phyloP scores from a whole-genome alignment of 164 flowering plant species.

The Piper longum region DNA sequence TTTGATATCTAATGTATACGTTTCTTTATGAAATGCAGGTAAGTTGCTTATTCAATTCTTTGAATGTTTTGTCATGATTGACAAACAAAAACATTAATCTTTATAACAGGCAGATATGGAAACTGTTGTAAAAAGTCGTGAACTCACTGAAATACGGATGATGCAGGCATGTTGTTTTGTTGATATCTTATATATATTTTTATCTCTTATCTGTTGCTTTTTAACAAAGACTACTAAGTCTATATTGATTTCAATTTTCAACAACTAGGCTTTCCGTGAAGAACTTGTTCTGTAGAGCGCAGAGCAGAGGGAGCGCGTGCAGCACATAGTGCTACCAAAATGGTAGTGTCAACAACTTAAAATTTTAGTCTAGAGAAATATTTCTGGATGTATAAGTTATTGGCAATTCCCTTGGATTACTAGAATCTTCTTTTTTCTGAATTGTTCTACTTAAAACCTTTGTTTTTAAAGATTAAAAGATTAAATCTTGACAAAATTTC shows the following conservation, averaged over 20 bases:
- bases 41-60: background rate
- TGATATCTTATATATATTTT: background rate
- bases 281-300: slow-evolving; percentile 78
- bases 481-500: too few relatives aligned
- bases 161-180: slow-evolving; percentile 53
- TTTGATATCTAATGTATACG: too few relatives aligned
- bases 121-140: slow-evolving; percentile 83
- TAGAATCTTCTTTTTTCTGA: too few relatives aligned
- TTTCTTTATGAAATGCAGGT: too few relatives aligned
- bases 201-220: slow-evolving; percentile 1
- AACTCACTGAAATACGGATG: slow-evolving; percentile 90
- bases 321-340: slow-evolving; percentile 88
- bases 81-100: background rate
- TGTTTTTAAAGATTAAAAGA: too few relatives aligned
- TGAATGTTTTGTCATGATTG: background rate
- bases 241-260: background rate
- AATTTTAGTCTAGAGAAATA: too few relatives aligned
- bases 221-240: too few relatives aligned
- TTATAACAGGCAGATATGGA: slow-evolving; percentile 72
- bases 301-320: slow-evolving; percentile 91
- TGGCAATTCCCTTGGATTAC: too few relatives aligned
- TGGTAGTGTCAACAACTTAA: slow-evolving; percentile 31
- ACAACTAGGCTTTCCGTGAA: slow-evolving; percentile 73
- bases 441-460: too few relatives aligned
- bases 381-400: too few relatives aligned